These are phyloP conservation scores for Ajuga chamaepitys DNA, from an alignment of 257 asterid genomes.

Conservation along the genomic window DNA sequence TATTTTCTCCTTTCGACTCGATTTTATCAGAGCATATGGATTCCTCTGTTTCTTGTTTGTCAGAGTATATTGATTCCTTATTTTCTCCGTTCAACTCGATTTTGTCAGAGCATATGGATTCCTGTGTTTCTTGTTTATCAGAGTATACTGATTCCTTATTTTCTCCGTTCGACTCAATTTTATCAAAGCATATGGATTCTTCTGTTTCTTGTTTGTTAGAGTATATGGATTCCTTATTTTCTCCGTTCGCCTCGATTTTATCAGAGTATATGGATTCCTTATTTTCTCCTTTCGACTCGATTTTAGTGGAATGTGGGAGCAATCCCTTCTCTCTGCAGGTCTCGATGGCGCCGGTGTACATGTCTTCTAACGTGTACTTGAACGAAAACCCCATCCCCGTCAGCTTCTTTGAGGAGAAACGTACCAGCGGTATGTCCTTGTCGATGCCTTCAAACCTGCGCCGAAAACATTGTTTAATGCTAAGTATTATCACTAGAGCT, in stretches of 20 bases:
- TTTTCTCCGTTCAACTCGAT: slow-evolving; percentile 24
- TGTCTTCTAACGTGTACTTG: slow-evolving; percentile 74
- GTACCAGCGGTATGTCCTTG: slow-evolving; percentile 51
- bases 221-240: slow-evolving; percentile 14
- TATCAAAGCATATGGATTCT: too few species aligned
- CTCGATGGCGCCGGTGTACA: slow-evolving; percentile 74
- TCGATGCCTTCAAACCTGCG: slow-evolving; percentile 75
- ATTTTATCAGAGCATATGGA: too few species aligned
- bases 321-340: slow-evolving; percentile 67
- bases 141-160: neutral
- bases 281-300: slow-evolving; percentile 24
- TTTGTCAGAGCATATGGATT: too few species aligned
- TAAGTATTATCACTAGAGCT: too few species aligned
- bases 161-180: too few species aligned
- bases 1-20: too few species aligned
- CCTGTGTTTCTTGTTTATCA: slow-evolving; percentile 7
- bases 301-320: slow-evolving; percentile 51
- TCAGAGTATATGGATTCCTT: slow-evolving; percentile 15
- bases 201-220: slow-evolving; percentile 4
- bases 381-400: slow-evolving; percentile 56
- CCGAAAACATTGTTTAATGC: slow-evolving; percentile 4
- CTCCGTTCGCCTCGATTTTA: slow-evolving; percentile 24
- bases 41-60: too few species aligned
- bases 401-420: slow-evolving; percentile 77
- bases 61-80: too few species aligned